phyloP scores from a whole-genome alignment of 345 rosid genomes.

The Microthlaspi erraticum region DNA sequence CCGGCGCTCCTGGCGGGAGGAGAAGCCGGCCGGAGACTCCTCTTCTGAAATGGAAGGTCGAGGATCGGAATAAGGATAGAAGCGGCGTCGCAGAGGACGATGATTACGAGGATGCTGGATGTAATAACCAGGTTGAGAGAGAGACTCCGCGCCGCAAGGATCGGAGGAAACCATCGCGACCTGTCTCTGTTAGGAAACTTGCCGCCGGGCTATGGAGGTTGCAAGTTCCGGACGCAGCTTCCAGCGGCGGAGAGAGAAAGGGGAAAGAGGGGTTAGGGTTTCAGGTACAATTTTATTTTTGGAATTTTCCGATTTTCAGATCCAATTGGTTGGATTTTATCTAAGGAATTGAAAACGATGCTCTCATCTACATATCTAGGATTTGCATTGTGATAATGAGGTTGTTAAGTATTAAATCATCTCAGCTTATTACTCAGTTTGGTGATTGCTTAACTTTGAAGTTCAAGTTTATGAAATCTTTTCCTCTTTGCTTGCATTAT shows the following conservation, averaged over 20 bases:
- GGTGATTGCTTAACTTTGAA: conserved; percentile 27
- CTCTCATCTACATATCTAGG: conserved; percentile 14
- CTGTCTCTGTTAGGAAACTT: conserved; percentile 83
- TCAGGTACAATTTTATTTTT: conserved; percentile 50
- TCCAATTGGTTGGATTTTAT: conserved; percentile 30
- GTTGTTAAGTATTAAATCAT: neutral
- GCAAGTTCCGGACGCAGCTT: conserved; percentile 59
- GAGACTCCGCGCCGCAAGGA: conserved; percentile 46
- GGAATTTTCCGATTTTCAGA: conserved; percentile 9
- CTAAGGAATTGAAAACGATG: neutral
- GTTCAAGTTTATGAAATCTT: conserved; percentile 5
- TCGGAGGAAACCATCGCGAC: conserved; percentile 37
- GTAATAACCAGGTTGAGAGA: conserved; percentile 37
- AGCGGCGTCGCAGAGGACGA: conserved; percentile 45
- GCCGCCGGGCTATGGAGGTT: conserved; percentile 91
- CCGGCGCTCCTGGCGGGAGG: conserved; percentile 52
- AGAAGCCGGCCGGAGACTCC: conserved; percentile 88
- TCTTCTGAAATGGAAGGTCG: conserved; percentile 74
- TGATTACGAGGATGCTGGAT: conserved; percentile 52
- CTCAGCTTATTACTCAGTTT: neutral
- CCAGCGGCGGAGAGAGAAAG: conserved; percentile 48
- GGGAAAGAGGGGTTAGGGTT: conserved; percentile 61
- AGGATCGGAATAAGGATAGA: conserved; percentile 52
- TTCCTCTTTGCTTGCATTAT: conserved; percentile 9
- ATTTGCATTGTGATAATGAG: conserved; percentile 16